Base-by-base conservation (phyloP, 345 rosid genomes). In the Bruguiera gymnorhiza region DNA sequence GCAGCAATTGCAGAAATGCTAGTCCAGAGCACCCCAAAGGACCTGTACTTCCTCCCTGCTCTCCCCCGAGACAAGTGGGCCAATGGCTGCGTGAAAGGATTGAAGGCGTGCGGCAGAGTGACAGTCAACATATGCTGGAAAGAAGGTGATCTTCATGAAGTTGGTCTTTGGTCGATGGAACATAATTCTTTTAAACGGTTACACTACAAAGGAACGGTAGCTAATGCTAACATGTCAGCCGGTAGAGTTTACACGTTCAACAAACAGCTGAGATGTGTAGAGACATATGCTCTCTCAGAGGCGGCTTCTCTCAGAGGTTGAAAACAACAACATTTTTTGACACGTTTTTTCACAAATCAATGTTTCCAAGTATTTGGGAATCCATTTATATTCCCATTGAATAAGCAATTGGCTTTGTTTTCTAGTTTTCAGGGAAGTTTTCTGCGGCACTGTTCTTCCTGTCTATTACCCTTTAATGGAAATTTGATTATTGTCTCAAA, bases 1-100 rank as follows among this genome's bases (percentile, higher is more conserved):
- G 94, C 97, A 60, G 96, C 86, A 10, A 72, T 95, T 32, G 89
- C 86, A 1, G 98, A 90, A 75, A 89, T 95, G 97, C 81, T 90
- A 8, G 96, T 90, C 75, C 98, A 90, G 78, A 92, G 99, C 76
- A 88, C 92, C 2, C 6, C 70, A 29, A 84, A 81, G 64, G 94
- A 88, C 78, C 83, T 92, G 63, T 84, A 82, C 82, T 68, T 92
- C 63, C 97, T 95, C 21, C 98, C 99, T 0, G 97, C 97, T 1
- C 88, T 95, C 70, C 97, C 96, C 26, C 62, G 63, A n/a, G 81
- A 87, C 68, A 88, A 90, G 79, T 95, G 97, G 98, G 81, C 83
- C 0, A 84, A 79, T 29, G 98, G 99, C 39, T 71, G 66, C 27
- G 92, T 79, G 30, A 84, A 85, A 73, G 99, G 98, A 65, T 68